Conservation (phyloP, 352 stramenopile species). For the Phytophthora idaei region DNA sequence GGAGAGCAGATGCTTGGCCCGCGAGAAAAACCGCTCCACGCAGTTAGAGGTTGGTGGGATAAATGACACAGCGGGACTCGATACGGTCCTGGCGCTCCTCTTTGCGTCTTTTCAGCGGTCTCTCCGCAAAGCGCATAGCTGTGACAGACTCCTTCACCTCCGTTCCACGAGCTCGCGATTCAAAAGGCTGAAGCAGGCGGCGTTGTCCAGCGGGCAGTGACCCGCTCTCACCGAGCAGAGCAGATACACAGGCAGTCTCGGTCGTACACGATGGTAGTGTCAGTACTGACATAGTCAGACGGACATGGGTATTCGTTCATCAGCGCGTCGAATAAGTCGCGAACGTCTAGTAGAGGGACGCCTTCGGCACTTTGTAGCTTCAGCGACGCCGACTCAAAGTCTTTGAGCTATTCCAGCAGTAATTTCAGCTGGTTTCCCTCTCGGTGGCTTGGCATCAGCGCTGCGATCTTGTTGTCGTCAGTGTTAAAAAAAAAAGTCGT, state of each 20-base stretch:
- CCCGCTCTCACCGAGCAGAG: neutral
- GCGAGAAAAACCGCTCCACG: neutral
- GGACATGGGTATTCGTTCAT: neutral
- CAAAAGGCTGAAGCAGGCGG: neutral
- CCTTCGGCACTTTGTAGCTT: slow-evolving; percentile 5
- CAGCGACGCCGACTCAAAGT: neutral
- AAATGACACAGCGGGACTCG: neutral
- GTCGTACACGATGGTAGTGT: neutral
- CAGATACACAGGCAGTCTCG: neutral
- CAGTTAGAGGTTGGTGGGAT: neutral
- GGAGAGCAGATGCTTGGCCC: neutral
- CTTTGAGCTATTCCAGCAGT: neutral
- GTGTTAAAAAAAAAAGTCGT: neutral
- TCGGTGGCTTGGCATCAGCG: neutral
- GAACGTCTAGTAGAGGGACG: neutral
- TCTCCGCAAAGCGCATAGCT: neutral
- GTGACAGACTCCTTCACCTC: neutral
- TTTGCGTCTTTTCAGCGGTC: neutral
- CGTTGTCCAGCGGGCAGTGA: neutral
- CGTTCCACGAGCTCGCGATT: neutral
- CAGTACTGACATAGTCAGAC: neutral
- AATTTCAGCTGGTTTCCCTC: neutral
- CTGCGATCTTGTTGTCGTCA: neutral
- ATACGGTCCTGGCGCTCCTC: neutral
- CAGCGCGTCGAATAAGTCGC: slow-evolving; percentile 2